A percentile compares a stretch with the other conserved stretches of the same genome.
phyloP scores from a whole-genome alignment of 2,329 filamentous ascomycete species.

The Tolypocladium inflatum region DNA sequence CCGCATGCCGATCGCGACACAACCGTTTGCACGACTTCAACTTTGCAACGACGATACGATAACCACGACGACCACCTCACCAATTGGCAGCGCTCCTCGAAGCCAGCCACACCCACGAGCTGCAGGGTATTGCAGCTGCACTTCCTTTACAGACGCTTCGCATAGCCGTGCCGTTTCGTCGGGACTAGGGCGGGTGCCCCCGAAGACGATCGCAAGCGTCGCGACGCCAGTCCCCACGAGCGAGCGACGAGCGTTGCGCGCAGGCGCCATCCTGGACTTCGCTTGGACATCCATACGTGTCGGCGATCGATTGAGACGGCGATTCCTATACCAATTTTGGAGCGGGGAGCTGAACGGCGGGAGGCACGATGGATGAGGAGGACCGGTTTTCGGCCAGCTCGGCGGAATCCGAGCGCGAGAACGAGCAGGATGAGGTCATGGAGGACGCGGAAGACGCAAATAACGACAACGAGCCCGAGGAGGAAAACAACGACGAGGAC shows the following conservation, averaged over 20 bases:
- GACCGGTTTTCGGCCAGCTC: conserved; percentile 22
- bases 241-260: neutral
- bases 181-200: neutral
- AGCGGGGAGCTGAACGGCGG: neutral
- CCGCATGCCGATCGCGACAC: neutral
- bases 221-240: neutral
- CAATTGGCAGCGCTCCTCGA: neutral
- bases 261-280: neutral
- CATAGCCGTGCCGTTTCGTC: neutral
- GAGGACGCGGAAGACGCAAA: conserved; percentile 36
- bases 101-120: neutral
- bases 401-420: conserved; percentile 22
- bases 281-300: neutral
- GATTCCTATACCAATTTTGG: neutral
- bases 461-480: conserved; percentile 26
- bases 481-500: conserved; percentile 25
- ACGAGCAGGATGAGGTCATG: conserved; percentile 49
- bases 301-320: neutral
- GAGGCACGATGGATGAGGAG: conserved; percentile 19
- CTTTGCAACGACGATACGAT: neutral
- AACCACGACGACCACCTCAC: neutral
- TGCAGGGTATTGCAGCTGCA: neutral
- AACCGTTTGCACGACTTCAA: too few species aligned
- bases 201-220: neutral
- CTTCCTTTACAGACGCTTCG: neutral